Evolutionary conservation across 441 rosid species (phyloP), one percentile per base, ranked within the genome.

Genomic region (Aquilaria agallochum): DNA sequence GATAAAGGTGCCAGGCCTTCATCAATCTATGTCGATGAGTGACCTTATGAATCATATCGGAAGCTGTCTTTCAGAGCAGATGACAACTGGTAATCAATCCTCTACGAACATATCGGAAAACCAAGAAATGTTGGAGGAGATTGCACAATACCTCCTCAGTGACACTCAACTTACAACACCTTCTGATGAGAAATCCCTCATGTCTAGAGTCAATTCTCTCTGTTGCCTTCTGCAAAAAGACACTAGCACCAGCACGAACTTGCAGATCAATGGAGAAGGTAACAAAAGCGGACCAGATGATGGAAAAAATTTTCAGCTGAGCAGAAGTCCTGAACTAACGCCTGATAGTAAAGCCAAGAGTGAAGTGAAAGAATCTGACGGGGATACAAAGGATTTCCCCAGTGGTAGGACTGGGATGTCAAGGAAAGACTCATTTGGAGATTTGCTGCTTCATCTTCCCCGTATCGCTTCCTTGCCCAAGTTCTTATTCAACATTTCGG

Each of bases 191-290:
- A 89, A 90, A 63, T 85, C 82, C 68, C 92, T 95, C 20, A 95
- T 95, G 96, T 81, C 99, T 52, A 82, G 98, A 75, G 99, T 95
- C 66, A 85, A 95, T 70, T 95, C 99, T 71, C 90, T 95, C 30
- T 92, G 83, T 64, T 87, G 97, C 80, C 98, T 95, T 60, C 63
- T 95, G 83, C 96, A 92, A 77, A 85, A 86, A 70, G 99, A 92
- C 50, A 72, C 79, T 5, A 58, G 68, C 44, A 45, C 79, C 0
- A 68, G 74, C 62, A 80, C 81, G 68, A 80, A 78, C 76, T 59
- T 80, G 68, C 94, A 90, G 78, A 72, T 63, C 59, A 71, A 67
- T 36, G 76, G 73, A 13, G 97, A 82, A 76, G 78, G 53, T 61
- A 68, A 67, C 48, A 50, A 47, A 20, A 75, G 50, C 20, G 72